Conservation (phyloP, 2,329 filamentous ascomycete species). For the Claviceps capensis region DNA sequence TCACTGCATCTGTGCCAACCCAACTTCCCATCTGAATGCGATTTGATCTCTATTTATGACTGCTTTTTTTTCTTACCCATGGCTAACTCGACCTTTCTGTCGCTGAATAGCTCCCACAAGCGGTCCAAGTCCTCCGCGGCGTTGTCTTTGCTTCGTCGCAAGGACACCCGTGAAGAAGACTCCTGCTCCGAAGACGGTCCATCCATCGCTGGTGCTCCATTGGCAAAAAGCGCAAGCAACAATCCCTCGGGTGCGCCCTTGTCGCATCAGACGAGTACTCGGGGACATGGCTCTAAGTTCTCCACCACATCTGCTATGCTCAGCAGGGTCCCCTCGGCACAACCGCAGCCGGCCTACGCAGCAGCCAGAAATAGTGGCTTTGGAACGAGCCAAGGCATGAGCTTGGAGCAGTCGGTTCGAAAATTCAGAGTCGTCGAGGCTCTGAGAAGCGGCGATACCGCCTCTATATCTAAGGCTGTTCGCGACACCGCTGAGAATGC, state of each 20-base stretch:
- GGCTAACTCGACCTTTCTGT: conserved; percentile 1
- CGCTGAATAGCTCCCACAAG: conserved; percentile 25
- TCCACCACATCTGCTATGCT: conserved; percentile 29
- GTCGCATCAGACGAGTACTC: conserved; percentile 21
- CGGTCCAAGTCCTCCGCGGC: conserved; percentile 40
- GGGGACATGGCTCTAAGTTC: conserved; percentile 32
- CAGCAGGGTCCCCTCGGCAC: conserved; percentile 26
- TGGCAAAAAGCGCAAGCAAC: conserved; percentile 18
- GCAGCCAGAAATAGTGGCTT: conserved; percentile 16
- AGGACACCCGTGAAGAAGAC: conserved; percentile 36
- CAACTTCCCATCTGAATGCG: no score
- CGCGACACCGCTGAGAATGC: conserved; percentile 46
- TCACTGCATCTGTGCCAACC: background rate
- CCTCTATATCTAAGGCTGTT: conserved; percentile 76
- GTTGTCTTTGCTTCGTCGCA: conserved; percentile 40
- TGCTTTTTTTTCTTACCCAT: background rate
- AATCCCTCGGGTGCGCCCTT: conserved; percentile 20
- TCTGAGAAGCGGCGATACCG: conserved; percentile 78
- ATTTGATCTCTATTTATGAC: background rate
- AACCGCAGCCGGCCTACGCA: conserved; percentile 9
- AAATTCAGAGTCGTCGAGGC: conserved; percentile 93
- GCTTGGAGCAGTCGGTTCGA: conserved; percentile 83
- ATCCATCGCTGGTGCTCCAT: conserved; percentile 21
- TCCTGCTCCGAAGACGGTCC: conserved; percentile 39
- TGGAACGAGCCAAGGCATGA: conserved; percentile 30